Percentiles rank a stretch among this genome's conserved stretches.
Evolutionary conservation across 2,329 filamentous ascomycete genomes (phyloP).

Genomic region (Clarireedia monteithiana): DNA sequence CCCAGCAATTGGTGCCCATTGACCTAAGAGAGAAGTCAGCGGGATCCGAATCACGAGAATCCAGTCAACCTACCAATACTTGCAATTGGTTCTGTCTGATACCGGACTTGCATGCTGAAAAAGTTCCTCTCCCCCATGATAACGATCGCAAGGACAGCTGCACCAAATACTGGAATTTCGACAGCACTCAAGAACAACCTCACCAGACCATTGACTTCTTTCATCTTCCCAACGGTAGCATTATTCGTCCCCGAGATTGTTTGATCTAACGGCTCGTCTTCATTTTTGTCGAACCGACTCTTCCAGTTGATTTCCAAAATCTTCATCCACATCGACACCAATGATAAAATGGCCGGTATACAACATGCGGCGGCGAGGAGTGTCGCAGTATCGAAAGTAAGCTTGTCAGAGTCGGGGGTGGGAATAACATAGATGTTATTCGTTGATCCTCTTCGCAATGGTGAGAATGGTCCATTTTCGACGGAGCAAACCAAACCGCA

Average conservation of each 20-base stretch:
- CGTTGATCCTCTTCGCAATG: conserved; percentile 45
- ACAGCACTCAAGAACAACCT: conserved; percentile 45
- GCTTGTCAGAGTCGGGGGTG: conserved; percentile 38
- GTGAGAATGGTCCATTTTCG: conserved; percentile 42
- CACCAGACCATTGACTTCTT: conserved; percentile 47
- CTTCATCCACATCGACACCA: conserved; percentile 56
- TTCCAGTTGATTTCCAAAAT: conserved; percentile 57
- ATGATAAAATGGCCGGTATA: conserved; percentile 53
- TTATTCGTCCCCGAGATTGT: conserved; percentile 46
- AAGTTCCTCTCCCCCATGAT: conserved; percentile 58
- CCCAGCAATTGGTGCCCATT: conserved; percentile 54
- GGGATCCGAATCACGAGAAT: background rate
- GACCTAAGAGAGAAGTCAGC: conserved; percentile 33
- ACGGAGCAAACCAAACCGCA: conserved; percentile 43
- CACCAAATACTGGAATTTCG: conserved; percentile 51
- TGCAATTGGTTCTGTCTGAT: conserved; percentile 54
- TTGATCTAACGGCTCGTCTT: conserved; percentile 27
- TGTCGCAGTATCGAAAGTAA: conserved; percentile 52
- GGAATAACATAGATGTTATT: conserved; percentile 58
- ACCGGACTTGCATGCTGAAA: conserved; percentile 46
- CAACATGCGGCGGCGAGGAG: conserved; percentile 57
- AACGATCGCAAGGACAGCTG: conserved; percentile 50
- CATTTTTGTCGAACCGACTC: conserved; percentile 32
- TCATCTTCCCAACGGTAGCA: conserved; percentile 44
- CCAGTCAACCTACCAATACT: conserved; percentile 45